Evolutionary conservation across 768 basidiomycete species (phyloP), one percentile per base, ranked within the genome.

Genomic region (Macrocybe gigantea): DNA sequence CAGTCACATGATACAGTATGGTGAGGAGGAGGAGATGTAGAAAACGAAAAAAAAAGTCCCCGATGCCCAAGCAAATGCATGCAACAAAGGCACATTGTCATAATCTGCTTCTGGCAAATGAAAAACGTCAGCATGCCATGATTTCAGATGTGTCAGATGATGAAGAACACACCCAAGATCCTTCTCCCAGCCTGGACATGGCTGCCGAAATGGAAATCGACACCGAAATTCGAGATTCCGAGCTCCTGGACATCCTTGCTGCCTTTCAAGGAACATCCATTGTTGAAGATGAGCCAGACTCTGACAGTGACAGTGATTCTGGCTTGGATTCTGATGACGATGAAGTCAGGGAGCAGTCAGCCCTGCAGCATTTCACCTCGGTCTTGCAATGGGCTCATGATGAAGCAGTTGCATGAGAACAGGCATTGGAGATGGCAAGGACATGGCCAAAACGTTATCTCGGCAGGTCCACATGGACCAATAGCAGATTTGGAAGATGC

Each of bases 381-480:
- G 30, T 40, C 14, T 29, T 40, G 38, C 38, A 40, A 40, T 6
- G 38, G n/a, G 38, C 38, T 31, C 41, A 42, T 42, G 41, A 31
- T 14, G 15, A n/a, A 9, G 22, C 41, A 31, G 30, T 42, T 30
- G 22, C 31, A 42, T 12, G 12, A 31, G 41, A 42, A 42, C 10
- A 8, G 11, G 14, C 31, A 42, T 33, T n/a, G 7, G 41, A 42
- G 41, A 42, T 30, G 41, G 41, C 30, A 33, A 42, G 12, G 31
- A 42, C 12, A 42, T 5, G 41, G 41, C 41, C 41, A 31, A 42
- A 42, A 42, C 31, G 41, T 31, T 42, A 42, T 42, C 30, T 40
- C 30, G 7, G 38, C 8, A 40, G 30, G 14, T 40, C 38, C 30
- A 13, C 14, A 7, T 7, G 4, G 33, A 42, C 15, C 31, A 42